These are phyloP conservation scores for Boehmeria nivea DNA, from an alignment of 306 rosid genomes.

Conservation along the genomic window DNA sequence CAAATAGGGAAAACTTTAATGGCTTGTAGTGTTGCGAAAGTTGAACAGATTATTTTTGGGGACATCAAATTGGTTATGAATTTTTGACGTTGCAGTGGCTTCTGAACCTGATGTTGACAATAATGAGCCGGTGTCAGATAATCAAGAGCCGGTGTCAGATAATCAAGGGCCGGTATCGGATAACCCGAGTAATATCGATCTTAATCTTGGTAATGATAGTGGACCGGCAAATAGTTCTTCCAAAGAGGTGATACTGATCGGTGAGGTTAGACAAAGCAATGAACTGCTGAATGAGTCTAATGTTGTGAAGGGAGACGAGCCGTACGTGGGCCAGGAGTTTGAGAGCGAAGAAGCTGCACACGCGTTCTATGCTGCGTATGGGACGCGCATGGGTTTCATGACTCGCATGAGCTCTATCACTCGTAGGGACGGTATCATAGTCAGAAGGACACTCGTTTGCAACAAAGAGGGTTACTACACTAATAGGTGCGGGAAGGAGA, in stretches of 20 bases:
- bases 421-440: slow-evolving; percentile 21
- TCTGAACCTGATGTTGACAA: slow-evolving; percentile 12
- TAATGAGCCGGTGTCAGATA: slow-evolving; percentile 6
- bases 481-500: slow-evolving; percentile 28
- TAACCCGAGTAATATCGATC: slow-evolving; percentile 10
- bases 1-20: no score
- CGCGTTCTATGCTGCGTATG: slow-evolving; percentile 31
- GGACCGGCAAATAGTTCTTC: slow-evolving; percentile 9
- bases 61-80: no score
- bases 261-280: slow-evolving; percentile 9
- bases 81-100: slow-evolving; percentile 26
- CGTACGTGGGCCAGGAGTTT: slow-evolving; percentile 36
- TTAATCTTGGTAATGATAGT: slow-evolving; percentile 8
- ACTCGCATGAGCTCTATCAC: background rate
- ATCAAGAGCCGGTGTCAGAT: slow-evolving; percentile 8
- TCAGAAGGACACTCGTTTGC: slow-evolving; percentile 32
- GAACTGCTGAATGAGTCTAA: slow-evolving; percentile 11
- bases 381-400: slow-evolving; percentile 27
- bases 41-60: no score
- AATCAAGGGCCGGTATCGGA: slow-evolving; percentile 7
- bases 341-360: slow-evolving; percentile 25
- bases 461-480: slow-evolving; percentile 41
- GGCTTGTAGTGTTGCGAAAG: no score
- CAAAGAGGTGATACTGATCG: slow-evolving; percentile 2
- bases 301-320: slow-evolving; percentile 18